phyloP scores from a whole-genome alignment of 2,329 filamentous ascomycete species.

The Sclerotinia glacialis region DNA sequence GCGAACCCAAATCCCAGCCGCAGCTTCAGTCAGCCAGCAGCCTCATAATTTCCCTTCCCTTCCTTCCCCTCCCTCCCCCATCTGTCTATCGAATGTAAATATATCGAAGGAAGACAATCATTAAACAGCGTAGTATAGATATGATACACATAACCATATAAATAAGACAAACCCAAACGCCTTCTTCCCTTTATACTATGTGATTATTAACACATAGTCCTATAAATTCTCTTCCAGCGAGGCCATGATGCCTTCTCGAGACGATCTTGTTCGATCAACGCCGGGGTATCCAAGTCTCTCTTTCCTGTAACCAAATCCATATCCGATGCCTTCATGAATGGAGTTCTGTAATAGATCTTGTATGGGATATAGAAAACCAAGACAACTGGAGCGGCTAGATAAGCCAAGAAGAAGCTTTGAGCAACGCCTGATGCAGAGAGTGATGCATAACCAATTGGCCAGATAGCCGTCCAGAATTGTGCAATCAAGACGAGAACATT shows the following conservation, averaged over 20 bases:
- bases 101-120: conserved; percentile 7
- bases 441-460: conserved; percentile 47
- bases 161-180: not conserved
- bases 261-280: conserved; percentile 32
- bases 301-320: conserved; percentile 34
- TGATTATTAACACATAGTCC: conserved; percentile 13
- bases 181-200: not conserved
- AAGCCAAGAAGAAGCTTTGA: conserved; percentile 56
- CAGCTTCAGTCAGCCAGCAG: no score
- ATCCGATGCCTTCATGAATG: conserved; percentile 24
- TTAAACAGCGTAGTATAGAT: conserved; percentile 1
- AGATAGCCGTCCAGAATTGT: conserved; percentile 43
- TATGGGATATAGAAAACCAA: conserved; percentile 59
- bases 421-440: conserved; percentile 39
- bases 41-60: not conserved
- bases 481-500: conserved; percentile 48
- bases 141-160: conserved; percentile 2
- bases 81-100: conserved; percentile 1
- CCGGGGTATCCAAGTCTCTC: conserved; percentile 31
- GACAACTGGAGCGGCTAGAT: conserved; percentile 55
- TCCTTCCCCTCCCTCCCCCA: not conserved
- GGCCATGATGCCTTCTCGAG: conserved; percentile 28
- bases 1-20: no score
- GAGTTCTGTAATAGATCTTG: conserved; percentile 54
- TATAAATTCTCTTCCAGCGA: conserved; percentile 32